phyloP scores from a whole-genome alignment of 352 stramenopile genomes.

The Globisporangium camurandrum region DNA sequence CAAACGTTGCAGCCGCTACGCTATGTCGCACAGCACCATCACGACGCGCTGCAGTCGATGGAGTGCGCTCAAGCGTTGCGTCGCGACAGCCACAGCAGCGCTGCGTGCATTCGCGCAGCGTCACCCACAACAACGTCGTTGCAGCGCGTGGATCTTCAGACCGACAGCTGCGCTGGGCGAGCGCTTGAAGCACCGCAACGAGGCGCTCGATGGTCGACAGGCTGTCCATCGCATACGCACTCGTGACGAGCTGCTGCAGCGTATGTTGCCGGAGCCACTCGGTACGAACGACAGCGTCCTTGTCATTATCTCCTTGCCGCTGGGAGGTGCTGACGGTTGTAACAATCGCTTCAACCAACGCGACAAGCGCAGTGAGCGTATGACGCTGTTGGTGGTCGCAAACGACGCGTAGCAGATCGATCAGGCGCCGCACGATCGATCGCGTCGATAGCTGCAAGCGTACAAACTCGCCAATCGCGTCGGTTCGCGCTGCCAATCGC shows the following conservation, averaged over 20 bases:
- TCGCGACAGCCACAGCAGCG: conserved; percentile 37
- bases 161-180: conserved; percentile 11
- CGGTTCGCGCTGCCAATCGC: conserved; percentile 15
- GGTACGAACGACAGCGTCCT: conserved; percentile 5
- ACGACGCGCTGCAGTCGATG: conserved; percentile 15
- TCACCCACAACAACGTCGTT: conserved; percentile 30
- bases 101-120: conserved; percentile 50
- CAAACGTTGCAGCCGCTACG: conserved; percentile 29
- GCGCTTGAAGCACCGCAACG: conserved; percentile 24
- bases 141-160: no score
- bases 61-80: neutral
- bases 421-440: conserved; percentile 23
- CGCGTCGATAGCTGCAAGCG: conserved; percentile 32
- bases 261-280: conserved; percentile 39
- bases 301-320: conserved; percentile 10
- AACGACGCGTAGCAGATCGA: conserved; percentile 14
- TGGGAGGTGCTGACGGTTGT: neutral
- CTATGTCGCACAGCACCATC: no score
- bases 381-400: conserved; percentile 15
- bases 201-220: conserved; percentile 14
- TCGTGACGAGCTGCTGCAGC: conserved; percentile 36
- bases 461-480: conserved; percentile 27
- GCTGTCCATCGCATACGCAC: conserved; percentile 21
- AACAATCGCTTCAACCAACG: conserved; percentile 14
- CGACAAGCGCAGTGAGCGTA: conserved; percentile 32